phyloP scores from a whole-genome alignment of 495 filamentous ascomycete genomes.

The Talaromyces wortmannii region DNA sequence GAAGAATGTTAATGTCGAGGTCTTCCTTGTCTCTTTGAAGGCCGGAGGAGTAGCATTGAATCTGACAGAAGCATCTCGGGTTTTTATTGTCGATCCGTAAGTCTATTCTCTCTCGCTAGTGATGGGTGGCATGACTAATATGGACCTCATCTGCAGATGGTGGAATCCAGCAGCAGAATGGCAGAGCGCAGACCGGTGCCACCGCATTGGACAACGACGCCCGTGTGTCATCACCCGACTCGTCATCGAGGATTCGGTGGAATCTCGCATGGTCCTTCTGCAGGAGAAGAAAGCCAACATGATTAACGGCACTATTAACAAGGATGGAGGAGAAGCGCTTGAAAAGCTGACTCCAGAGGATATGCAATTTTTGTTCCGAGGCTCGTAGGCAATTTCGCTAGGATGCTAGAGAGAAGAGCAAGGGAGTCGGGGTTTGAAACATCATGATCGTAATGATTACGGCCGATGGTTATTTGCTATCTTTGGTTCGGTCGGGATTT shows the following conservation, averaged over 20 bases:
- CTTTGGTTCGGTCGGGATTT: no score
- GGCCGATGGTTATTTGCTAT: no score
- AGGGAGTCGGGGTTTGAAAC: no score
- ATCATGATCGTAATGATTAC: no score
- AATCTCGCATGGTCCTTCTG: slow-evolving; percentile 85
- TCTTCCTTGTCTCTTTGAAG: slow-evolving; percentile 91
- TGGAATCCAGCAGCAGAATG: slow-evolving; percentile 98
- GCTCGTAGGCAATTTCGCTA: slow-evolving; percentile 22
- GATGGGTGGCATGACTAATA: slow-evolving; percentile 10
- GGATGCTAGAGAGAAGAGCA: not conserved
- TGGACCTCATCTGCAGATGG: slow-evolving; percentile 49
- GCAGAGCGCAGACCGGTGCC: slow-evolving; percentile 94
- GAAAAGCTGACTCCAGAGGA: slow-evolving; percentile 86
- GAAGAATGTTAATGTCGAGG: slow-evolving; percentile 85
- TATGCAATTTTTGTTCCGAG: slow-evolving; percentile 90
- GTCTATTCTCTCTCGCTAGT: slow-evolving; percentile 19
- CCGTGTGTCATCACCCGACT: slow-evolving; percentile 92
- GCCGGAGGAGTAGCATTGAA: slow-evolving; percentile 95
- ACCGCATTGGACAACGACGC: slow-evolving; percentile 90
- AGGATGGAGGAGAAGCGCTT: slow-evolving; percentile 72
- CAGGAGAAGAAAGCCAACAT: slow-evolving; percentile 97
- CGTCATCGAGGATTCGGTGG: slow-evolving; percentile 92
- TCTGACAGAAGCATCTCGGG: slow-evolving; percentile 84
- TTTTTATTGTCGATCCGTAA: slow-evolving; percentile 94
- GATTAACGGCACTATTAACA: slow-evolving; percentile 93